Evolutionary conservation across 768 basidiomycete species (phyloP).

Genomic region (Rhodotorula kratochvilovae): DNA sequence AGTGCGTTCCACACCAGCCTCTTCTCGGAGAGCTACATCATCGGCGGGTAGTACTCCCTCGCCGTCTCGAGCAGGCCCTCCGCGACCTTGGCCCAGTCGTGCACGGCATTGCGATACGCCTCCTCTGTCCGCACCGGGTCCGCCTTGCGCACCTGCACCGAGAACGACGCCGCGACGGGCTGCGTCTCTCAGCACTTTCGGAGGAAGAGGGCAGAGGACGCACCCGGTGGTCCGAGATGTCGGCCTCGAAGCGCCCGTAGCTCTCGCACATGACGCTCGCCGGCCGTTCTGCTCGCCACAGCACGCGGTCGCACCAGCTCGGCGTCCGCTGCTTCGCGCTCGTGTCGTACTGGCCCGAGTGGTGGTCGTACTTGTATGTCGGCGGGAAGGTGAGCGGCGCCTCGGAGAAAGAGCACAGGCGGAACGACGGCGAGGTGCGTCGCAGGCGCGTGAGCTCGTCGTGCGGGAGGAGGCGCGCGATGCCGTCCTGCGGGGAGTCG

Average conservation of each 20-base stretch:
- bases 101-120: conserved; percentile 58
- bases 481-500: conserved; percentile 51
- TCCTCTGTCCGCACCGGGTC: conserved; percentile 56
- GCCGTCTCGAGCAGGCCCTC: conserved; percentile 45
- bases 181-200: conserved; percentile 55
- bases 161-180: conserved; percentile 51
- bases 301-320: conserved; percentile 92
- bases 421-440: conserved; percentile 75
- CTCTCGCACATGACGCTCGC: conserved; percentile 3
- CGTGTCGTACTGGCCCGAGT: conserved; percentile 73
- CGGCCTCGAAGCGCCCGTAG: conserved; percentile 17
- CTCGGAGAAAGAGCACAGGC: conserved; percentile 74
- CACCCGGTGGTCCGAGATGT: conserved; percentile 18
- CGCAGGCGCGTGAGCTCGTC: conserved; percentile 91
- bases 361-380: conserved; percentile 70
- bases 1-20: too few relatives aligned
- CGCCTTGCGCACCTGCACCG: conserved; percentile 62
- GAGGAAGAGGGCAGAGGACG: conserved; percentile 58
- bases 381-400: conserved; percentile 74
- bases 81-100: conserved; percentile 48
- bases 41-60: conserved; percentile 25
- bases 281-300: conserved; percentile 57
- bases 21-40: background rate
- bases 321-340: conserved; percentile 83
- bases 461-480: conserved; percentile 61